Conservation (phyloP, 2,329 filamentous ascomycete species). For the Botryotinia convoluta region DNA sequence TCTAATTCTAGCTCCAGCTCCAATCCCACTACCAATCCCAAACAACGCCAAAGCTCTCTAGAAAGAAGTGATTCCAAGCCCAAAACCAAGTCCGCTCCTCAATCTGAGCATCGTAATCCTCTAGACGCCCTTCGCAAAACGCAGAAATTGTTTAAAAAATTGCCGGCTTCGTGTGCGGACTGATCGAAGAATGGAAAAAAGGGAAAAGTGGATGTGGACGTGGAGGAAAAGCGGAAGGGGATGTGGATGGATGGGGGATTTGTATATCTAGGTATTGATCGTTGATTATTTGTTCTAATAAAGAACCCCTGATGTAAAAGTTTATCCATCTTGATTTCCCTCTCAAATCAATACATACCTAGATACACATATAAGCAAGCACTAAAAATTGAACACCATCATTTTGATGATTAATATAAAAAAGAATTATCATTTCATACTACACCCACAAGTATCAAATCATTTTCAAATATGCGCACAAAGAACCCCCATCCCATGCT, state of each 20-base stretch:
- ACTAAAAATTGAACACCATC: not conserved
- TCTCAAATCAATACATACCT: not conserved
- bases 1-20: not conserved
- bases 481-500: not conserved
- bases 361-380: not conserved
- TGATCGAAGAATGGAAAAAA: not conserved
- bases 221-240: too few relatives aligned
- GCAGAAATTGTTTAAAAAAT: accelerated
- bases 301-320: not conserved
- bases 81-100: not conserved
- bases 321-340: too few relatives aligned
- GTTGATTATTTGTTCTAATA: not conserved
- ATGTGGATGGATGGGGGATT: not conserved
- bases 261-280: not conserved
- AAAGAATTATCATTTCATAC: constrained; percentile 8
- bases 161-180: not conserved
- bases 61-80: too few relatives aligned
- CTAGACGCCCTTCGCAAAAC: not conserved
- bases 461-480: not conserved
- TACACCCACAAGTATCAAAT: not conserved
- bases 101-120: not conserved
- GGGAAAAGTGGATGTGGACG: too few relatives aligned
- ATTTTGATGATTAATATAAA: not conserved
- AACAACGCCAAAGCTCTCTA: too few relatives aligned
- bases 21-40: not conserved